These are phyloP conservation scores for Leishmania martiniquensis DNA, from an alignment of 208 protist species.

Conservation along the genomic window DNA sequence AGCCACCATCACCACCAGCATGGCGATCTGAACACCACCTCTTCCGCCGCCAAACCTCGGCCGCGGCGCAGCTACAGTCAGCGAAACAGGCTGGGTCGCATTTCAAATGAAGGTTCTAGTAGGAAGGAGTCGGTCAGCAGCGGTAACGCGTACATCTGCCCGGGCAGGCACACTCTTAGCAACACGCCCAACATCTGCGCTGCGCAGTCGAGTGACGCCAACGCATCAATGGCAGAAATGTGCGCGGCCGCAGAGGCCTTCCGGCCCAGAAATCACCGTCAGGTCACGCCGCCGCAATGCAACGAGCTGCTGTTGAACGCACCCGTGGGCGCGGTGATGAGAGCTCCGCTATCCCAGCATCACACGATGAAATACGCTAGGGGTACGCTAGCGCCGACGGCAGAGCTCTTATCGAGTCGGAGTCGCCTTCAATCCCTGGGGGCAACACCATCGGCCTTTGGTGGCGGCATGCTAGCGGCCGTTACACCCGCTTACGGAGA, in stretches of 20 bases:
- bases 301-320: neutral
- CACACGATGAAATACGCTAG: neutral
- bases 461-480: neutral
- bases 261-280: neutral
- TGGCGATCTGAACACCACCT: neutral
- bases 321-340: neutral
- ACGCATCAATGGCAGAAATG: neutral
- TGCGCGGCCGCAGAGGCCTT: neutral
- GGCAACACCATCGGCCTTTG: neutral
- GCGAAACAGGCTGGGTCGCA: neutral
- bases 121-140: neutral
- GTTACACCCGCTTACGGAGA: neutral
- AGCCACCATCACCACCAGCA: conserved; percentile 2
- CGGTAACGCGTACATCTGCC: neutral
- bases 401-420: neutral
- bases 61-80: neutral
- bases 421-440: neutral
- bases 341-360: neutral
- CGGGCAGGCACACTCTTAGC: neutral
- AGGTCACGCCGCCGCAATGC: neutral
- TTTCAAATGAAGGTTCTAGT: neutral
- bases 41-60: neutral
- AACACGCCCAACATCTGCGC: neutral
- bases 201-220: neutral
- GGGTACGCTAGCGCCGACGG: neutral